Conservation (phyloP, 495 filamentous ascomycete genomes). For the Rostrohypoxylon terebratum region DNA sequence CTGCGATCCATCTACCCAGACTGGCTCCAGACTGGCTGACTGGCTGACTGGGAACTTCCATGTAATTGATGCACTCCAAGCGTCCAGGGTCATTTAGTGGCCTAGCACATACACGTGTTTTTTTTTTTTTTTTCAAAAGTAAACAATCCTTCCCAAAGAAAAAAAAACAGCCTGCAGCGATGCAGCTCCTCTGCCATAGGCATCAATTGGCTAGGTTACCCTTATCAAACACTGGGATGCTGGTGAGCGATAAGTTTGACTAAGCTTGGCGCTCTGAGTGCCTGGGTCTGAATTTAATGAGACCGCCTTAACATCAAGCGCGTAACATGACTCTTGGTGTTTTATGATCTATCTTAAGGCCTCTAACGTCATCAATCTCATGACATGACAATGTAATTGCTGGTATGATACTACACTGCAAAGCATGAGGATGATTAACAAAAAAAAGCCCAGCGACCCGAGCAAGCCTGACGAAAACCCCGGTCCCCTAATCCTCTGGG, state of each 20-base stretch:
- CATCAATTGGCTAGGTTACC: no score
- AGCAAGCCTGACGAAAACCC: conserved; percentile 29
- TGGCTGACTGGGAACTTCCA: conserved; percentile 19
- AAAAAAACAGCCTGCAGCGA: conserved; percentile 12
- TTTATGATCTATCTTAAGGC: conserved; percentile 37
- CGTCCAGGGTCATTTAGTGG: not conserved
- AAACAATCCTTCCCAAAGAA: conserved; percentile 32
- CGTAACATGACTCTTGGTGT: conserved; percentile 39
- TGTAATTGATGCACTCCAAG: conserved; percentile 20
- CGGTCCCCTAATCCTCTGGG: conserved; percentile 37
- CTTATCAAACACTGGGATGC: not conserved
- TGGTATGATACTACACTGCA: not conserved
- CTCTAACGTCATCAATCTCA: conserved; percentile 10
- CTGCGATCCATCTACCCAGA: no score
- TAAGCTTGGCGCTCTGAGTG: conserved; percentile 11
- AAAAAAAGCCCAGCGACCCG: not conserved
- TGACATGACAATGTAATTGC: not conserved
- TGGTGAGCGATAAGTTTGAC: conserved; percentile 4
- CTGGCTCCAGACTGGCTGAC: no score
- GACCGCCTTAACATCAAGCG: conserved; percentile 39
- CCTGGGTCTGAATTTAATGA: conserved; percentile 7
- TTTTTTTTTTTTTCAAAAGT: conserved; percentile 21
- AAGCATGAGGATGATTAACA: not conserved
- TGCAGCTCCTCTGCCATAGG: conserved; percentile 8
- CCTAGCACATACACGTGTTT: conserved; percentile 21